Evolutionary conservation across 768 basidiomycete species (phyloP), one percentile per base, ranked within the genome.

Genomic region (Asterophora parasitica): DNA sequence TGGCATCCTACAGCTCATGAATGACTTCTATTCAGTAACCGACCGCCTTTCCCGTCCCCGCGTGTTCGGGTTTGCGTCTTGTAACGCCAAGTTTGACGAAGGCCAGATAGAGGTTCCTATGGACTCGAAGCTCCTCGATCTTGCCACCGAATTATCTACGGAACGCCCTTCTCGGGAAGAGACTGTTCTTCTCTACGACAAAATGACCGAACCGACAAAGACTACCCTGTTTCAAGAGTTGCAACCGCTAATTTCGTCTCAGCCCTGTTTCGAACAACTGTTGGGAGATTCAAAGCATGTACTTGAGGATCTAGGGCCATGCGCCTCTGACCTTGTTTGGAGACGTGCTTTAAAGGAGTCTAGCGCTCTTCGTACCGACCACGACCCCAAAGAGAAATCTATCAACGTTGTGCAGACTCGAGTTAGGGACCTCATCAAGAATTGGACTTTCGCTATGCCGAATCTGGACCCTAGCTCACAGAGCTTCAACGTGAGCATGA

Each of bases 261-360:
- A 71, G 41, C 41, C 56, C 5, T 51, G 71, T 26, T 71, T 72
- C 49, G 62, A 54, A 36, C 68, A 65, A 30, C 62, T 79, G 34
- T 78, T 81, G 58, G 66, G 60, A 35, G 67, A 72, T 20, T 77
- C 82, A 9, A 71, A 68, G 15, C 61, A 65, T 54, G 73, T 73
- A 15, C 62, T 76, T 30, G 58, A 62, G 20, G 79, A 86, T 57
- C 59, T 90, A 26, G 88, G 88, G 6, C 54, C 74, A 31, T 88
- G 83, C 53, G 87, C 83, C 40, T 72, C 81, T 31, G 85, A 89
- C 54, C 65, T 88, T 30, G 66, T 84, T 41, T 90, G 85, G 87
- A 72, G 81, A 52, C 74, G 73, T 35, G 74, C 74, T 16, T 53
- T 77, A 38, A 74, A 68, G 51, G 67, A 69, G 4, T 63, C 70